Evolutionary conservation across 257 asterid genomes (phyloP), one percentile per base, ranked within the genome.

Genomic region (Capsicum rhomboideum): DNA sequence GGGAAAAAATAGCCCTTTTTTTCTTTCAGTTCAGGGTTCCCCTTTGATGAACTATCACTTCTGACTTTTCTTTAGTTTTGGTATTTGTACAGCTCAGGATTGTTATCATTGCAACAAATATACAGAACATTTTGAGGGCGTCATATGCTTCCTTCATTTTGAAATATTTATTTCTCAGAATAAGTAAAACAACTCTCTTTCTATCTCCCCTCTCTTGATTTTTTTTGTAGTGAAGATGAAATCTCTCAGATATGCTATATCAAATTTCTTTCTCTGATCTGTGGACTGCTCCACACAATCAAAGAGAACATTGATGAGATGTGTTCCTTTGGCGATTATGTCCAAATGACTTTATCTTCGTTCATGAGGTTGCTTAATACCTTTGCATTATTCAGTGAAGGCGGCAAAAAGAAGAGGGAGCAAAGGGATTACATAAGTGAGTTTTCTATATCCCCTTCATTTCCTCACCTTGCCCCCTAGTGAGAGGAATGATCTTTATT

Each of bases 31-130:
- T 88, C 90, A 86, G 92, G 90, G 90, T 85, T 85, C 88, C 86
- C 83, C 83, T 64, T 87, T 88, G 90, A 88, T 84, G 90, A 90
- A 91, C 87, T 55, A 86, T 90, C 87, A 87, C 91, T 88, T 89
- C 89, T 88, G 86, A 84, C 90, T 81, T 90, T 44, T 68, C 85
- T 86, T 77, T 78, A 69, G 82, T 56, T 71, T 68, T 86, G 84
- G 85, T 85, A 89, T 91, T 77, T 94, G 97, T 92, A 96, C 97
- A 96, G 93, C 87, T 86, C 87, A 88, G 93, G 89, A 86, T 85
- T 87, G 64, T 85, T 93, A 79, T 88, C 21, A 63, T 87, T 87
- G 88, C 82, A 83, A 85, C 87, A 87, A 86, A 87, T 85, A 90
- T 90, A 92, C 91, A 89, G 78, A 83, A 85, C 75, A 59, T 79